phyloP scores from a whole-genome alignment of 495 filamentous ascomycete species.

The Acidomyces sp. region DNA sequence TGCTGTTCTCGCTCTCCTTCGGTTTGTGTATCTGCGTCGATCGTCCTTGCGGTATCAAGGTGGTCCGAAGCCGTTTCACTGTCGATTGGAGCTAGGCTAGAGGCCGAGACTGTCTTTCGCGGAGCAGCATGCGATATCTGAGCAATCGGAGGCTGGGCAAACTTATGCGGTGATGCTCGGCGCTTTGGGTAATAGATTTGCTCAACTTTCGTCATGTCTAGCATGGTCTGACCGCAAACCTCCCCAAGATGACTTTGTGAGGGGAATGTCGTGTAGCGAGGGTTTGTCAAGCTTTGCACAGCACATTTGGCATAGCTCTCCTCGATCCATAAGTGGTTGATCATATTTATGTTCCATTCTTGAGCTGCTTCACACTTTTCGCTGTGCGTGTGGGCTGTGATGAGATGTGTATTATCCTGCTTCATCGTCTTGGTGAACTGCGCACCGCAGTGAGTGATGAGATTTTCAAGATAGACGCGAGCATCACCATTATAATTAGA shows the following conservation, averaged over 20 bases:
- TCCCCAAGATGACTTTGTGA: conserved; percentile 81
- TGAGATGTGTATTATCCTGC: conserved; percentile 85
- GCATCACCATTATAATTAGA: conserved; percentile 96
- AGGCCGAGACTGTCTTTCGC: conserved; percentile 7
- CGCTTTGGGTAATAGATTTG: conserved; percentile 38
- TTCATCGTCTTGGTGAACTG: conserved; percentile 71
- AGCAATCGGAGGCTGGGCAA: background rate
- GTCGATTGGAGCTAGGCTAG: conserved; percentile 2
- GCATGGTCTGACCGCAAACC: conserved; percentile 72
- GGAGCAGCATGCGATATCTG: background rate
- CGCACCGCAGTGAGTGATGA: conserved; percentile 69
- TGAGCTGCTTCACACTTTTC: conserved; percentile 84
- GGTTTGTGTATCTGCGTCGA: conserved; percentile 7
- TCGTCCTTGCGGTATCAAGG: background rate
- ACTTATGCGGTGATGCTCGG: conserved; percentile 7
- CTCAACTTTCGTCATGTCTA: conserved; percentile 45
- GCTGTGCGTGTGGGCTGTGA: conserved; percentile 73
- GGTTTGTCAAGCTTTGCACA: conserved; percentile 49
- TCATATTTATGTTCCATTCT: conserved; percentile 81
- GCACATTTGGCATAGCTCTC: conserved; percentile 88
- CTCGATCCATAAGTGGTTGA: conserved; percentile 96
- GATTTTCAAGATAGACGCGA: conserved; percentile 81
- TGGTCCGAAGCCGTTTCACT: too few species aligned
- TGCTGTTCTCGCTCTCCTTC: conserved; percentile 1
- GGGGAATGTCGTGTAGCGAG: conserved; percentile 71